These are phyloP conservation scores for Aspergillus avenaceus DNA, from an alignment of 495 filamentous ascomycete genomes.

Conservation along the genomic window DNA sequence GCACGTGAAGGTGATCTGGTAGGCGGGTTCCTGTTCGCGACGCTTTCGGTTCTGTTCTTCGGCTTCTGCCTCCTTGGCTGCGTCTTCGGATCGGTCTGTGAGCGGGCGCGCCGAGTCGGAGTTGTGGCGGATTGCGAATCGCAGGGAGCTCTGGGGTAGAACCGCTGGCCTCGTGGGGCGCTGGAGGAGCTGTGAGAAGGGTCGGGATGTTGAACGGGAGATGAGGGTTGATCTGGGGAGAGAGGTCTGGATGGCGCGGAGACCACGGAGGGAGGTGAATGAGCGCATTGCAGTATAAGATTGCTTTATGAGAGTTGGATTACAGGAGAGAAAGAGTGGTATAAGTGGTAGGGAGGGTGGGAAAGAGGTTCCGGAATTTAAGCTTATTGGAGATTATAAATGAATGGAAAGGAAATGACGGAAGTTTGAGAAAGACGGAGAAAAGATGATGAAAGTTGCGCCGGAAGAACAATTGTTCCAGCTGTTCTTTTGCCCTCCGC, in stretches of 20 bases:
- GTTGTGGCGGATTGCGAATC: slow-evolving; percentile 20
- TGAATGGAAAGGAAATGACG: neutral
- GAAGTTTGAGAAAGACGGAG: neutral
- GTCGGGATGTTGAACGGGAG: slow-evolving; percentile 7
- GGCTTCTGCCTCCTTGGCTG: slow-evolving; percentile 27
- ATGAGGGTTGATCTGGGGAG: slow-evolving; percentile 14
- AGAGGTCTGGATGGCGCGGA: slow-evolving; percentile 12
- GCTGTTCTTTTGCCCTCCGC: slow-evolving; percentile 14
- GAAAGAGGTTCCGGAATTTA: too few relatives aligned
- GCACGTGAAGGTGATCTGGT: slow-evolving; percentile 89
- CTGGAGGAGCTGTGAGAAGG: slow-evolving; percentile 14
- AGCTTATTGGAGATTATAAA: too few relatives aligned
- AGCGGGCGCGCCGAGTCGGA: slow-evolving; percentile 28
- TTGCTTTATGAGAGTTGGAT: neutral
- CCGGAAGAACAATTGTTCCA: slow-evolving; percentile 24
- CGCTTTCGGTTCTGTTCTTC: slow-evolving; percentile 29
- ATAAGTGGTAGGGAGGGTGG: neutral
- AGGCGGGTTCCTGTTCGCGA: slow-evolving; percentile 58
- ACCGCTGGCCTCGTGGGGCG: slow-evolving; percentile 5
- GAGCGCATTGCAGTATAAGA: slow-evolving; percentile 7
- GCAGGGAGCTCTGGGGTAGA: neutral
- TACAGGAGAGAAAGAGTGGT: neutral
- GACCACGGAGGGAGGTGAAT: slow-evolving; percentile 5
- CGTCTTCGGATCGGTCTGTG: slow-evolving; percentile 21
- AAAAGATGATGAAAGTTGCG: slow-evolving; percentile 13